A percentile compares a stretch with the other conserved stretches of the same genome.
Conservation (phyloP, 208 protist genomes). For the Jaenimonas drosophilae region DNA sequence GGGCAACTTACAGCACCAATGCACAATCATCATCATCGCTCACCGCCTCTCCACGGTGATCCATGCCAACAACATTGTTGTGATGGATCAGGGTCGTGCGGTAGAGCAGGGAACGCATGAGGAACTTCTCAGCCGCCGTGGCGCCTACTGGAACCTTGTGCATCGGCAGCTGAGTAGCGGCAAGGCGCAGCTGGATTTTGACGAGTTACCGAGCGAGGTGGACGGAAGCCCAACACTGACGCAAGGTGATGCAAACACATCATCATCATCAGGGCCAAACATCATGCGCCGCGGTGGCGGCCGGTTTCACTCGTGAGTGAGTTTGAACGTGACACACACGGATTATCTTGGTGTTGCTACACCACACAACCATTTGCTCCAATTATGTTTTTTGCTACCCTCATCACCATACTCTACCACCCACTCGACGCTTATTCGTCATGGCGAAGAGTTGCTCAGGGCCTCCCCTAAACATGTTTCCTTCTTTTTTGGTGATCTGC, state of each 20-base stretch:
- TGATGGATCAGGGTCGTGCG: constrained; percentile 31
- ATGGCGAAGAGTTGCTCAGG: too few species aligned
- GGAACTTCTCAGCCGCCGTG: constrained; percentile 20
- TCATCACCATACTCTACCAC: too few species aligned
- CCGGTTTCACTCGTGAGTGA: too few species aligned
- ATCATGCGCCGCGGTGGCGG: too few species aligned
- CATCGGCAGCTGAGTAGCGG: constrained; percentile 24
- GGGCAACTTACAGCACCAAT: constrained; percentile 27
- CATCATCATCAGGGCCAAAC: too few species aligned
- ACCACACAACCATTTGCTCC: not conserved
- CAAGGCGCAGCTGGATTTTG: constrained; percentile 26
- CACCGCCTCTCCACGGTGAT: constrained; percentile 56
- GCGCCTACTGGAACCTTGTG: constrained; percentile 24
- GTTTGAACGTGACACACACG: too few species aligned
- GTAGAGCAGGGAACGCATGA: constrained; percentile 44
- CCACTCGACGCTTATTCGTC: too few species aligned
- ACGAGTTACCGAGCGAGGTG: too few species aligned
- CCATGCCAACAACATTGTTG: constrained; percentile 40
- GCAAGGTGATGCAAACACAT: too few species aligned
- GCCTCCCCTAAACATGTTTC: too few species aligned
- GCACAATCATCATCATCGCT: constrained; percentile 60
- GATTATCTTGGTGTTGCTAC: not conserved
- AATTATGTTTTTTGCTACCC: not conserved
- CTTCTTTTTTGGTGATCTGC: too few species aligned
- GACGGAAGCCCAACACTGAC: too few species aligned